Percentiles rank a stretch among this genome's conserved stretches.
These are phyloP conservation scores for Phlyctochytrium planicorne DNA, from an alignment of 192 early-diverging fungal species.

Conservation along the genomic window DNA sequence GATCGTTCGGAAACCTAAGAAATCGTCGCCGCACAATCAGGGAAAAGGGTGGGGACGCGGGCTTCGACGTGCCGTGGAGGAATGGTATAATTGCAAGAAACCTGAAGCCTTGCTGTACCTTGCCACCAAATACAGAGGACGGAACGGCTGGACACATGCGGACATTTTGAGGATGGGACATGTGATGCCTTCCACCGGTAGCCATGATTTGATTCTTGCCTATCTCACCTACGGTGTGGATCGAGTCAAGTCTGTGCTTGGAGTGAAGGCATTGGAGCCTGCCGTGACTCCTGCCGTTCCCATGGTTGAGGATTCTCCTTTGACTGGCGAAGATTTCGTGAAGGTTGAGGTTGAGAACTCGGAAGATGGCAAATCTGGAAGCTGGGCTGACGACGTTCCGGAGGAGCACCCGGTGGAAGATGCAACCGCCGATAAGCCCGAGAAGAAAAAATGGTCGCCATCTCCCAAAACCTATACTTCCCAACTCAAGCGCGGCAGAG, in stretches of 20 bases:
- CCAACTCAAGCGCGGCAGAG: neutral
- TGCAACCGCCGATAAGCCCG: too few relatives aligned
- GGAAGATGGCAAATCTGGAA: neutral
- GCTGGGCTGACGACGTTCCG: neutral
- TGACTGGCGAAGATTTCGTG: neutral
- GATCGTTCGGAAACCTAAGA: neutral
- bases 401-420: neutral
- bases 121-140: constrained; percentile 29
- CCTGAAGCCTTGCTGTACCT: constrained; percentile 11
- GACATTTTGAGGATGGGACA: constrained; percentile 28
- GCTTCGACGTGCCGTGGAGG: constrained; percentile 6
- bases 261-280: neutral
- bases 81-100: constrained; percentile 22
- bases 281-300: neutral
- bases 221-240: neutral
- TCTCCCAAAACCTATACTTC: neutral
- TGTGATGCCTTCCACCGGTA: constrained; percentile 18
- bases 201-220: neutral
- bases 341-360: neutral
- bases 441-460: neutral
- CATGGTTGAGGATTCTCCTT: neutral
- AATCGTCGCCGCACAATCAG: neutral
- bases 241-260: neutral
- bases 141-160: constrained; percentile 26
- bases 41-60: constrained; percentile 12